Conservation (phyloP, 139 green algal species). For the Limnomonas spitsbergensis region DNA sequence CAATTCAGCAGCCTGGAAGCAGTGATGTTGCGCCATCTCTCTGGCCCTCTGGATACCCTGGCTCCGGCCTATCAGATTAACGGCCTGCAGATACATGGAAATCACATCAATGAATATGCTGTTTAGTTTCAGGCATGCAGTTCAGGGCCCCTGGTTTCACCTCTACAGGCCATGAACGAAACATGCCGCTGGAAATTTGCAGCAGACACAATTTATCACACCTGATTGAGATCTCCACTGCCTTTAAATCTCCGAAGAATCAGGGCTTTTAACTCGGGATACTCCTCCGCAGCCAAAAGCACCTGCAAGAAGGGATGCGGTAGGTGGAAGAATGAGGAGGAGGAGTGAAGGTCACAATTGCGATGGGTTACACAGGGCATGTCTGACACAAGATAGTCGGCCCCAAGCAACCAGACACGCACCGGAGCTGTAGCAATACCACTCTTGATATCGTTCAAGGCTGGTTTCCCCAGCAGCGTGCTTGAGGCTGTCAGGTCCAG, state of each 20-base stretch:
- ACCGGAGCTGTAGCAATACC: conserved; percentile 93
- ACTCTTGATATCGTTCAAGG: conserved; percentile 82
- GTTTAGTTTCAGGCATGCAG: too few species aligned
- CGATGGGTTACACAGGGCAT: neutral
- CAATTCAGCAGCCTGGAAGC: conserved; percentile 45
- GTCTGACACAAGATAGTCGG: neutral
- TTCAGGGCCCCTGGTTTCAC: neutral
- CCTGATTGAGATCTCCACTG: conserved; percentile 8
- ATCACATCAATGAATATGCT: too few species aligned
- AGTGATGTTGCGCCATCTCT: conserved; percentile 73
- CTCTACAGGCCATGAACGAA: too few species aligned
- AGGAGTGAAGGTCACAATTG: neutral
- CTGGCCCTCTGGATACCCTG: conserved; percentile 65
- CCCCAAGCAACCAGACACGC: neutral
- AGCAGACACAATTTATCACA: too few species aligned
- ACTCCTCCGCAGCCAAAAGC: conserved; percentile 71
- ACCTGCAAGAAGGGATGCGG: conserved; percentile 23
- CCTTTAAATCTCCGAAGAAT: conserved; percentile 63
- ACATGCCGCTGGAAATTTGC: neutral
- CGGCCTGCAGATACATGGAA: conserved; percentile 48
- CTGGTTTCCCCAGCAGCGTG: conserved; percentile 88
- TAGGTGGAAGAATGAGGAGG: neutral
- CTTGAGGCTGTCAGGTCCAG: conserved; percentile 85
- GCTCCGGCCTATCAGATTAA: conserved; percentile 57
- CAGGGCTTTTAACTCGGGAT: conserved; percentile 61